Base-by-base conservation (phyloP, 306 rosid species). In the Delonix regia region DNA sequence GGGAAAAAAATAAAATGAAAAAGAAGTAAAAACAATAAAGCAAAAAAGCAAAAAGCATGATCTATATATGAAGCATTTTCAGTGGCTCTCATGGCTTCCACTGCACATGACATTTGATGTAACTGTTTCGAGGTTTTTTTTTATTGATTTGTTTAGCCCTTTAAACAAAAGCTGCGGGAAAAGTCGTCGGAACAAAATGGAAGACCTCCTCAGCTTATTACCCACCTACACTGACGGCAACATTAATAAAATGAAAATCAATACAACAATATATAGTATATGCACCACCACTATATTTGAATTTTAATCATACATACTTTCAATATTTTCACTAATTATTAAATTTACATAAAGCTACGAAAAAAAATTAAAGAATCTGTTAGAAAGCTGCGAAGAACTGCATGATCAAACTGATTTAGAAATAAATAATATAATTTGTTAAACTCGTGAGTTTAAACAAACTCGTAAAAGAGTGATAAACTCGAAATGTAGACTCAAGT, bases 101-200 rank as follows among this genome's bases (percentile, higher is more conserved):
- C 28, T 19, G 71, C 36, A 0, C 11, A 38, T n/a, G 49, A 38
- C 49, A 64, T 64, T 64, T 38, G 30, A 33, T 61, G 68, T 30
- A 28, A 27, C 44, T 61, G 44, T 61, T 30, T 61, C 44, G 1
- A 61, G 39, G 67, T 60, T 60, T 49, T 60, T 60, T 14, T 14
- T 61, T 42, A 61, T 61, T 61, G 22, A 61, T 61, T 61, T 61
- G 44, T 33, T 30, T 30, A 61, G 44, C 68, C 68, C 65, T 34
- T 33, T 6, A 30, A 62, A 62, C 25, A 62, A 62, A 62, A 62
- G 69, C 69, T 62, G 69, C 45, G 1, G 30, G 42, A 33, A 61
- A 16, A 62, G 42, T 33, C 24, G 13, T 18, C 0, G 24, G 24
- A 61, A 30, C 41, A 61, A 15, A 15, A 62, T 36, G 69, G 16